Evolutionary conservation across 768 basidiomycete genomes (phyloP), one percentile per base, ranked within the genome.

Genomic region (Lactifluus rugatus): DNA sequence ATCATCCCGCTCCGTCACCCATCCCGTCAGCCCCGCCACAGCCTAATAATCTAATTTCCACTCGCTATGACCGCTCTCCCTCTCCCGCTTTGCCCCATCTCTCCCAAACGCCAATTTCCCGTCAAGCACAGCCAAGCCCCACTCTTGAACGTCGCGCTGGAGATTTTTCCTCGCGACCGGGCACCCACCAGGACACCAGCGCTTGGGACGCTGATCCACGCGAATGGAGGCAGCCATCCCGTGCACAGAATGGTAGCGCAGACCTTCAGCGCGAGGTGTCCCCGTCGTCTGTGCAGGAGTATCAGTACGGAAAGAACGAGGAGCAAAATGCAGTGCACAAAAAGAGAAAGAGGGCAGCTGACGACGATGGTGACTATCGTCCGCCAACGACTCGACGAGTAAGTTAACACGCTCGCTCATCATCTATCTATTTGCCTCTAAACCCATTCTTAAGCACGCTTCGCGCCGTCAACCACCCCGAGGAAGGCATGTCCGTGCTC

Each of bases 361-460:
- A 78, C 48, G 77, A 79, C 48, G 84, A 86, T 64, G 71, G 75
- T 5, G 81, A 82, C 64, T 81, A 83, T 66, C 74, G 75, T 25
- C 76, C 81, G 62, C 77, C 73, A 2, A 67, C 71, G 44, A 65
- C 76, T 62, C 74, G 76, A 73, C 82, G 84, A 66, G 85, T 87
- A 73, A 69, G 84, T 77, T 14, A 31, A 36, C 17, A 57, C 56
- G 19, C 44, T 58, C 56, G 16, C 44, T 58, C 53, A 32, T 34
- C 61, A 32, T 49, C 53, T 11, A 61, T 31, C 44, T 45, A 46
- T 52, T 54, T 26, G 37, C 32, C 42, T 10, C 37, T 56, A 28
- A 56, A 7, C 17, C 9, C 48, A n/a, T 47, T 62, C 23, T 46
- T 21, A 25, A 72, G 68, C 64, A 66, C 17, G 54, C 64, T 32